These are phyloP conservation scores for Gaeumannomyces sp. DNA, from an alignment of 2,329 filamentous ascomycete species.

Conservation along the genomic window DNA sequence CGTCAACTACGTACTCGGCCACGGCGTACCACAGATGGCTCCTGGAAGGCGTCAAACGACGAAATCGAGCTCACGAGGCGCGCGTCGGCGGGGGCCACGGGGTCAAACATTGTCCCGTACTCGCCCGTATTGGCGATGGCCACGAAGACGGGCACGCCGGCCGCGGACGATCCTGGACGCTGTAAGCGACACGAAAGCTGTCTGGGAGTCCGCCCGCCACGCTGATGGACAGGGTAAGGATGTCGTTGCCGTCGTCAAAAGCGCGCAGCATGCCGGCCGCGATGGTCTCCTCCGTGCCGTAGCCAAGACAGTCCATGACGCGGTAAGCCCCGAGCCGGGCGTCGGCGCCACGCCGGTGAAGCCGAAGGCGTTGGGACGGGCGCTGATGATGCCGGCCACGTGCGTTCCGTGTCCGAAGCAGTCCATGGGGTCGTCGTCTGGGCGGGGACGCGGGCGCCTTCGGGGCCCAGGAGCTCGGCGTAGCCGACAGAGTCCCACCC, in stretches of 20 bases:
- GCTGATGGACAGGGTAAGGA: conserved; percentile 28
- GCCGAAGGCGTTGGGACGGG: conserved; percentile 12
- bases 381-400: conserved; percentile 22
- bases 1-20: not conserved
- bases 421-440: conserved; percentile 20
- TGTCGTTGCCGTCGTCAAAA: conserved; percentile 30
- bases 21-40: not conserved
- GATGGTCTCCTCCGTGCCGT: conserved; percentile 23
- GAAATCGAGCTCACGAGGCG: not conserved
- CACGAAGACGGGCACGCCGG: conserved; percentile 33
- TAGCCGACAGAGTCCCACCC: conserved; percentile 11
- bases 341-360: conserved; percentile 20
- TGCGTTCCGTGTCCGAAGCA: conserved; percentile 20
- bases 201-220: conserved; percentile 18
- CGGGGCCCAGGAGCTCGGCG: not conserved
- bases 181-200: conserved; percentile 28
- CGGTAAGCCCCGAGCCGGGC: conserved; percentile 19
- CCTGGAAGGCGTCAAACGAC: not conserved
- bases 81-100: conserved; percentile 4
- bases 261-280: conserved; percentile 30
- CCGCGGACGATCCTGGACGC: conserved; percentile 32
- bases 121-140: conserved; percentile 34
- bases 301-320: conserved; percentile 17
- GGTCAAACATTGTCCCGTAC: conserved; percentile 19
- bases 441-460: conserved; percentile 6